Base-by-base conservation (phyloP, 2,329 filamentous ascomycete species). In the Paraphaeosphaeria sporulosa region DNA sequence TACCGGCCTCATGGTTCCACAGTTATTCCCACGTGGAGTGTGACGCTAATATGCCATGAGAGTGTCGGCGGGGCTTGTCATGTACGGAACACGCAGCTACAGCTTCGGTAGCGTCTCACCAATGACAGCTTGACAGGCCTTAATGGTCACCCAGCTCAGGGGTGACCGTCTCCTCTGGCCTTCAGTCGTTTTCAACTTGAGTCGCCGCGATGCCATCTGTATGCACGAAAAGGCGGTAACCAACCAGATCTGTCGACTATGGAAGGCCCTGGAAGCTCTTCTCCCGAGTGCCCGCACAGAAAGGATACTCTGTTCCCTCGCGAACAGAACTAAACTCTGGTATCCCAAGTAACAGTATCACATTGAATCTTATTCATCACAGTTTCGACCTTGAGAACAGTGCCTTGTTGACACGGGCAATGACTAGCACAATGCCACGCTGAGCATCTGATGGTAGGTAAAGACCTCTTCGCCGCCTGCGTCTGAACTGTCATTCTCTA, bases 1-100 rank as follows among this genome's bases (percentile, higher is more conserved):
- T 61, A 55, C 49, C 58, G 42, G 53, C 56, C 62, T 59, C 47
- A 19, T 59, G 15, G 49, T 57, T 36, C 59, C 58, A 30, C 49
- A 38, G 44, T 32, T 48, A 44, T 57, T 54, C 60, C 64, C 59
- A 62, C 64, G 62, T 66, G 60, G 59, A 44, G 56, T 61, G 43
- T 55, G 42, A 55, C 51, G 44, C 43, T 30, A 21, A 50, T 42
- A 25, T 42, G 47, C 50, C 34, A 46, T 43, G n/a, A 40, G 25
- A 42, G 58, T n/a, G 9, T 19, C 48, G 30, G 21, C 58, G 56
- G 48, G 51, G 52, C 38, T 34, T 48, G 15, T 51, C 52, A 32
- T 30, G 36, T 15, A 32, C 36, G 36, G 15, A 25, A 42, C 34
- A 42, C 32, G 36, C n/a, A 55, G 32, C 23, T 49, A 42, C 49